Evolutionary conservation across 805 yeast species (phyloP).

Genomic region (Yarrowia porcina): DNA sequence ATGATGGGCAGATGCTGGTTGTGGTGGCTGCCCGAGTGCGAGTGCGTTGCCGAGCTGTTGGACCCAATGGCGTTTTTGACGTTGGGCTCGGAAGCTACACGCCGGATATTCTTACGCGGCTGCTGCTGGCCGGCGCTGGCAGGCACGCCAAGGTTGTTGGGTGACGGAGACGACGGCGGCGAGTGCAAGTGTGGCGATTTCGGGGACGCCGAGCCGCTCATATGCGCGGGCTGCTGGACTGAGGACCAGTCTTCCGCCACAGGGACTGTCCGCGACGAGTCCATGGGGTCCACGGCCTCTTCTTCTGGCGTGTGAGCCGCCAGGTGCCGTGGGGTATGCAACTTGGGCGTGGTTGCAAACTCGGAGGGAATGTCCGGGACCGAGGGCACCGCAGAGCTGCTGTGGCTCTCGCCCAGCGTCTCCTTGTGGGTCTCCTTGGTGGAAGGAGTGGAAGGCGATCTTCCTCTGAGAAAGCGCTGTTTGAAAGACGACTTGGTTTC

Average conservation of each 20-base stretch:
- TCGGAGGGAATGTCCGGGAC: conserved; percentile 4
- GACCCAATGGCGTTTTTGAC: background rate
- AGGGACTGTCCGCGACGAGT: background rate
- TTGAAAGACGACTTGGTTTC: conserved; percentile 4
- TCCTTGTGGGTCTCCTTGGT: background rate
- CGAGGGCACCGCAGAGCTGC: background rate
- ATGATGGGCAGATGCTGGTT: conserved; percentile 15
- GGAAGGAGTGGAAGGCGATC: conserved; percentile 21
- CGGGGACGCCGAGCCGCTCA: conserved; percentile 6
- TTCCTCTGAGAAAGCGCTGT: conserved; percentile 1
- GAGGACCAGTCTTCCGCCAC: background rate
- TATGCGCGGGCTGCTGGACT: background rate
- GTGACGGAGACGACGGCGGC: background rate
- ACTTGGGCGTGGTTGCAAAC: background rate
- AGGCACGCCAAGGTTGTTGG: background rate
- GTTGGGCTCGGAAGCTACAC: conserved; percentile 19
- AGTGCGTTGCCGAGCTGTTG: background rate
- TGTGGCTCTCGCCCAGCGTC: too few relatives aligned
- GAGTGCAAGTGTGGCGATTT: background rate
- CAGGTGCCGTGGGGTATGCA: background rate
- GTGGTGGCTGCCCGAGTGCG: background rate
- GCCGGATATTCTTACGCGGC: conserved; percentile 6
- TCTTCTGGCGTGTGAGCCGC: background rate
- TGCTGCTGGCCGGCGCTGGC: background rate
- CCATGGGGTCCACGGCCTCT: conserved; percentile 20